Percentiles rank a stretch among this genome's conserved stretches.
Conservation (phyloP, 805 yeast genomes). For the Myxozyma melibiosi region DNA sequence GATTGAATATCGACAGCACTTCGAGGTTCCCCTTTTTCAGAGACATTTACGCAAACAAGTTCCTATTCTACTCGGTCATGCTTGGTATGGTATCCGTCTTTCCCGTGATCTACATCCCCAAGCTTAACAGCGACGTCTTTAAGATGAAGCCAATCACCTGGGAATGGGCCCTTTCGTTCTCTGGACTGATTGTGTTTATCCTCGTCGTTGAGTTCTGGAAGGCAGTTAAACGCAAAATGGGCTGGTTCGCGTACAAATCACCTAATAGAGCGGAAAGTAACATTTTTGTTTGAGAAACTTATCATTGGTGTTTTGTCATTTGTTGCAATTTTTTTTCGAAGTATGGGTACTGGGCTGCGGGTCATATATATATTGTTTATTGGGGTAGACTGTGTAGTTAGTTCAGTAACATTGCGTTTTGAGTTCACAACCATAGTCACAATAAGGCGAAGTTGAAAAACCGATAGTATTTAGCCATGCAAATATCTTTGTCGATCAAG, state of each 20-base stretch:
- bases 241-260: slow-evolving; percentile 14
- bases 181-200: slow-evolving; percentile 63
- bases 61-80: slow-evolving; percentile 78
- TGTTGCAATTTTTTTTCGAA: too few species aligned
- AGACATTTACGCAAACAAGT: slow-evolving; percentile 73
- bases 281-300: too few species aligned
- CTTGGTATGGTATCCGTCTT: slow-evolving; percentile 70
- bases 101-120: slow-evolving; percentile 86
- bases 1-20: slow-evolving; percentile 55
- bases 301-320: too few species aligned
- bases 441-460: too few species aligned
- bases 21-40: slow-evolving; percentile 59
- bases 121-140: slow-evolving; percentile 76
- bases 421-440: too few species aligned
- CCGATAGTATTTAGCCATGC: too few species aligned
- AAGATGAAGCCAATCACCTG: slow-evolving; percentile 68
- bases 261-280: too few species aligned
- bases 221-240: slow-evolving; percentile 54
- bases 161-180: slow-evolving; percentile 75
- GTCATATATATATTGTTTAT: too few species aligned
- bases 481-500: too few species aligned
- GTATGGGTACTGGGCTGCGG: too few species aligned
- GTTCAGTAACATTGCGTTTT: too few species aligned
- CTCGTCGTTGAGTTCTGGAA: slow-evolving; percentile 68
- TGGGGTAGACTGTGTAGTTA: too few species aligned